Percentiles rank a stretch among this genome's conserved stretches.
Conservation (phyloP, 108 stramenopile genomes). For the Skeletonema potamos region DNA sequence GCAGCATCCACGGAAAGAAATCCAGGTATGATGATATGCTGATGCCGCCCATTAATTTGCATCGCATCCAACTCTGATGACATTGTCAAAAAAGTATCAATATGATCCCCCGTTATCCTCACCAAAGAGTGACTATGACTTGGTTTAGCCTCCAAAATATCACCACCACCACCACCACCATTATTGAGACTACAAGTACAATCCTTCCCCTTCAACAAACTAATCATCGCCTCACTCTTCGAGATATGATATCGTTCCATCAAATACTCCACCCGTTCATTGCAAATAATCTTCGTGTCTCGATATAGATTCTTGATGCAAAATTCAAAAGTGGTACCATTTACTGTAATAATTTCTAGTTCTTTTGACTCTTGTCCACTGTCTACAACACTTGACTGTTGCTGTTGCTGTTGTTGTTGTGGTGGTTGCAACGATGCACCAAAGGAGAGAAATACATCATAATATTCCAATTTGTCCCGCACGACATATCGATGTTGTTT, state of each 20-base stretch:
- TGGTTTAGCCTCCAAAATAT: neutral
- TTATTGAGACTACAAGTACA: neutral
- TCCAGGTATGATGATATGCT: slow-evolving; percentile 4
- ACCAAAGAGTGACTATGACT: neutral
- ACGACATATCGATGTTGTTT: slow-evolving; percentile 19
- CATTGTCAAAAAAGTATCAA: neutral
- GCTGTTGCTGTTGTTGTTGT: neutral
- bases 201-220: neutral
- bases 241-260: neutral
- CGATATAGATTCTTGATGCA: neutral
- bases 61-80: slow-evolving; percentile 1
- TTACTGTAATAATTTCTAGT: neutral
- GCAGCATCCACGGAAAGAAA: neutral
- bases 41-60: neutral
- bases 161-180: neutral
- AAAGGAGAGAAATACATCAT: slow-evolving; percentile 12
- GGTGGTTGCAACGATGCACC: neutral
- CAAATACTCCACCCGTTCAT: neutral
- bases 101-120: slow-evolving; percentile 8
- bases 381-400: neutral
- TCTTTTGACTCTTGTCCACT: neutral
- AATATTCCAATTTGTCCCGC: slow-evolving; percentile 12
- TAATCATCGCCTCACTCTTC: neutral
- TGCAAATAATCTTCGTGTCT: neutral
- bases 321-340: neutral